phyloP scores from a whole-genome alignment of 805 yeast species.

The Candida khao-thaluensis region DNA sequence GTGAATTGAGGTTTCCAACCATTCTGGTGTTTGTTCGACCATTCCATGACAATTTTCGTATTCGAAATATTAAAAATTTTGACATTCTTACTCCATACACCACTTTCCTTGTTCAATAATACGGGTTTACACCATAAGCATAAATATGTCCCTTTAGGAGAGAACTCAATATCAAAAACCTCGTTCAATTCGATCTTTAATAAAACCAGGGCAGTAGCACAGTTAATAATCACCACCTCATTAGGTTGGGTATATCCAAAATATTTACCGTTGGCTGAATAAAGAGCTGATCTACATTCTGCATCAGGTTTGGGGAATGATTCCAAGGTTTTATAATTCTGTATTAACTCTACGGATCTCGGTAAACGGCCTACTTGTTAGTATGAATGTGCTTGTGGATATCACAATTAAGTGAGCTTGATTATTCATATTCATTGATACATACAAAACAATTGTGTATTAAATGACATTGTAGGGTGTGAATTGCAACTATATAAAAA shows the following conservation, averaged over 20 bases:
- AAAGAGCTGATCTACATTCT: constrained; percentile 63
- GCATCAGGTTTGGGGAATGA: constrained; percentile 33
- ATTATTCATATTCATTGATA: not conserved
- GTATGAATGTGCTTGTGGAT: constrained; percentile 9
- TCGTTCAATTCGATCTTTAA: constrained; percentile 57
- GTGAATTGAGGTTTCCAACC: constrained; percentile 95
- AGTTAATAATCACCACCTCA: constrained; percentile 55
- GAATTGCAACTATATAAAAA: constrained; percentile 3
- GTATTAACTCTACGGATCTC: constrained; percentile 51
- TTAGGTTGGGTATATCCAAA: constrained; percentile 74
- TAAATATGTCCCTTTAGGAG: constrained; percentile 82
- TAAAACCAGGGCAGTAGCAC: constrained; percentile 35
- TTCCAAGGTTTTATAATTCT: constrained; percentile 38
- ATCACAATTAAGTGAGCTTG: not conserved
- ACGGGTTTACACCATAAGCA: constrained; percentile 90
- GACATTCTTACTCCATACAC: constrained; percentile 77
- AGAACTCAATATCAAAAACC: constrained; percentile 78
- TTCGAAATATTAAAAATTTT: constrained; percentile 62
- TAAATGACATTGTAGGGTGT: constrained; percentile 11
- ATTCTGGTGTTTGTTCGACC: constrained; percentile 76
- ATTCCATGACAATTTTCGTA: constrained; percentile 53
- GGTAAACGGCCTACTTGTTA: constrained; percentile 52
- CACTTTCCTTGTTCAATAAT: constrained; percentile 59
- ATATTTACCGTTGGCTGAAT: constrained; percentile 64
- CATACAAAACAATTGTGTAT: constrained; percentile 19